Percentiles rank a stretch among this genome's conserved stretches.
These are phyloP conservation scores for Begonia peltatifolia DNA, from an alignment of 306 rosid species.

Conservation along the genomic window DNA sequence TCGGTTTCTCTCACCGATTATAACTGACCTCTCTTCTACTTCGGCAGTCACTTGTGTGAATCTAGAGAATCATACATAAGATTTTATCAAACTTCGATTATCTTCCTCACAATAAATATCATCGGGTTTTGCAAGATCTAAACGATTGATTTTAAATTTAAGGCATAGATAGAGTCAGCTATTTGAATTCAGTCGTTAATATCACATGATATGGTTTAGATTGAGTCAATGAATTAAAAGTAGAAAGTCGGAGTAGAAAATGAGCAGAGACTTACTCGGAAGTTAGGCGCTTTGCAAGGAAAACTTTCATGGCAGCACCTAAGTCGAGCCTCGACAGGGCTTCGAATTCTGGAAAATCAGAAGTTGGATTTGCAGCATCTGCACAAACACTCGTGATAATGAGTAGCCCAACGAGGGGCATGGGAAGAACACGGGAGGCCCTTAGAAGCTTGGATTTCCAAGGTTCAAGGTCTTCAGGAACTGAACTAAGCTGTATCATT, in stretches of 20 bases:
- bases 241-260: too few relatives aligned
- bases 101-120: too few relatives aligned
- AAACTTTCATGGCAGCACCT: conserved; percentile 85
- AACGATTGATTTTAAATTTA: too few relatives aligned
- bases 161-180: too few relatives aligned
- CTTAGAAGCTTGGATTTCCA: conserved; percentile 82
- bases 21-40: conserved; percentile 73
- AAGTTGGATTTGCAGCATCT: conserved; percentile 46
- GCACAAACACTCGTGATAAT: conserved; percentile 70
- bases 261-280: conserved; percentile 41
- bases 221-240: too few relatives aligned
- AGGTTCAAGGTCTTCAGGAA: conserved; percentile 71
- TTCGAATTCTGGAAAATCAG: conserved; percentile 80
- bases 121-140: too few relatives aligned
- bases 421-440: conserved; percentile 94
- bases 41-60: conserved; percentile 64
- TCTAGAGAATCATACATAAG: conserved; percentile 22
- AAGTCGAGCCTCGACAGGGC: conserved; percentile 89
- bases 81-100: not conserved
- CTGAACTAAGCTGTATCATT: conserved; percentile 38
- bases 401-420: conserved; percentile 91
- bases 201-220: too few relatives aligned
- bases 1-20: conserved; percentile 77
- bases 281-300: conserved; percentile 72
- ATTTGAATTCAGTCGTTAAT: too few relatives aligned